Evolutionary conservation across 2,329 filamentous ascomycete species (phyloP), one percentile per base, ranked within the genome.

Genomic region (Tolypocladium amazonense): DNA sequence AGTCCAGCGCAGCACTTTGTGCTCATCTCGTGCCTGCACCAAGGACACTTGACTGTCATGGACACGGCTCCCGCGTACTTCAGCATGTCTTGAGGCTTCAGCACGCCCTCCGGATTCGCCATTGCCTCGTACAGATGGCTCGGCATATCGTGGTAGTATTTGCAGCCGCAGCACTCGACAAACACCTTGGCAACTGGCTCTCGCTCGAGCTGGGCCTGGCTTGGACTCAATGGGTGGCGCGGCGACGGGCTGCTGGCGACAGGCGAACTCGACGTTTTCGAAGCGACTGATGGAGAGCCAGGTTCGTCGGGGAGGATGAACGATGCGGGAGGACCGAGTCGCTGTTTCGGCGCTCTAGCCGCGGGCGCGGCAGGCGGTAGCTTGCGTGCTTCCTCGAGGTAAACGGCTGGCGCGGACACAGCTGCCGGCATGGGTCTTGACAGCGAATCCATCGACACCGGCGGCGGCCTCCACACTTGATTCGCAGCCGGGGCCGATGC

Each of bases 21-120:
- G 64, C 78, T 86, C 87, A 90, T 89, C 56, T 81, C 81, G 73
- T 90, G 88, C 52, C 77, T 77, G 69, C 88, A 90, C 88, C 88
- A 90, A 11, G 86, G 86, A 69, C 87, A 90, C 64, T 81, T 83
- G 33, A 88, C 82, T 67, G 80, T 82, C 63, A 85, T 86, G 11
- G 79, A 83, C 53, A 86, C 78, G 8, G 80, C 74, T 1, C 83
- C 83, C 50, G 78, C 78, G 52, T 84, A 82, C 0, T 82, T 82
- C 7, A 79, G 71, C 37, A 73, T 71, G 59, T 76, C 76, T 56
- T 82, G 79, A 58, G 66, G 56, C 23, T 79, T 77, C 15, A 86
- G 75, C 15, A 84, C 72, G 4, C 77, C 77, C 55, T 84, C 79
- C 0, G 83, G 82, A 63, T 81, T 80, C 6, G 80, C 80, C 83